Base-by-base conservation (phyloP, 768 basidiomycete species). In the Serpula lacrymans region DNA sequence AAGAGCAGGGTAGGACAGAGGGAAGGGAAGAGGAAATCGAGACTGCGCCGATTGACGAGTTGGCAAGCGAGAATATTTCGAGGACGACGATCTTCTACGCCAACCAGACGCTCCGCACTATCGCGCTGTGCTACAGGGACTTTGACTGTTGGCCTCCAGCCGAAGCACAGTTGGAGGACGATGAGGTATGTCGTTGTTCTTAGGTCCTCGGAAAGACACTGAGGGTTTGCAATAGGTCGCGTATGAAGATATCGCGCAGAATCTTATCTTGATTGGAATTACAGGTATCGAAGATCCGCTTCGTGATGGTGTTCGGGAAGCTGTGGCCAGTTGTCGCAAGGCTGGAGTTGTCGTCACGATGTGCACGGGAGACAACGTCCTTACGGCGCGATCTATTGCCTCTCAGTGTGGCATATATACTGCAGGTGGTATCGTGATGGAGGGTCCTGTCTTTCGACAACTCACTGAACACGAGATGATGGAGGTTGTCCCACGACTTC, bases 41-140 rank as follows among this genome's bases (percentile, higher is more conserved):
- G 56, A 80, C 78, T 2, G 64, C 58, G 43, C 60, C 60, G 1
- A 90, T 96, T 42, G 81, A 80, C 51, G 68, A 76, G 8, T 65
- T 82, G 13, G 80, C 83, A 11, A 70, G 72, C 44, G 84, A 86
- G 54, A 97, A 97, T 57, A 90, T 97, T 58, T 77, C 74, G 20
- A 78, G 89, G 33, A 97, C 95, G 11, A 97, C 94, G 63, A 94
- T 95, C 50, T 95, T 96, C 65, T 98, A 99, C 60, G 94, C 94
- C 53, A 94, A 94, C 62, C 95, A 98, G 67, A 87, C 82, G 10
- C 80, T 97, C 8, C 81, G 95, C 36, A 97, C 96, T 2, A 89
- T 99, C 50, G 92, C 94, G 1, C 64, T 97, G 32, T 96, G 94
- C 61, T 97, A 97, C 57, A 77, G 82, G 34, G 94, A 99, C 56